phyloP scores from a whole-genome alignment of 2,329 filamentous ascomycete genomes.

The Plenodomus tracheiphilus region DNA sequence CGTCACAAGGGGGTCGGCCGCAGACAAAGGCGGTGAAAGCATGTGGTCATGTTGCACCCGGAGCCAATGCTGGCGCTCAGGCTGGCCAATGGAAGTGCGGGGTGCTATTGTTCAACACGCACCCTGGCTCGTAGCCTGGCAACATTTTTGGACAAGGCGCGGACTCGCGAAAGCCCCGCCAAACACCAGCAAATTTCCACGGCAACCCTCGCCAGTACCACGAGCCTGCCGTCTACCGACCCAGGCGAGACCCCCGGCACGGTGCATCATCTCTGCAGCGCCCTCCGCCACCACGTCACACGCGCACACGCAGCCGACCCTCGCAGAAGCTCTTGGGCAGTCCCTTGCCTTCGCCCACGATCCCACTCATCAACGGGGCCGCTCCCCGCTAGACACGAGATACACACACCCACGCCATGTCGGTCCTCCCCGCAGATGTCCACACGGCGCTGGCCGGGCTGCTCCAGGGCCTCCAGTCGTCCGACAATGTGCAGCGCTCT shows the following conservation, averaged over 20 bases:
- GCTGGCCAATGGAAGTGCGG: conserved; percentile 10
- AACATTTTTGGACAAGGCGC: conserved; percentile 15
- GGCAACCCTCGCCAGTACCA: conserved; percentile 8
- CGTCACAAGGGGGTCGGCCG: background rate
- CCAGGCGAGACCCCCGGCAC: background rate
- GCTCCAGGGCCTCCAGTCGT: conserved; percentile 82
- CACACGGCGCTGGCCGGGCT: conserved; percentile 84
- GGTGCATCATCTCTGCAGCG: background rate
- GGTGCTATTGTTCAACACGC: conserved; percentile 2
- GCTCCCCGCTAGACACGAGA: conserved; percentile 14
- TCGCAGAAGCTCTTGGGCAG: background rate
- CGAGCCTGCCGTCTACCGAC: conserved; percentile 6
- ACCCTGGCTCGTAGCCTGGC: conserved; percentile 11
- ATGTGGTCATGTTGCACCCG: conserved; percentile 1
- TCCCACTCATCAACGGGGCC: conserved; percentile 19
- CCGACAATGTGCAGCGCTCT: conserved; percentile 83
- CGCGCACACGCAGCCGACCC: conserved; percentile 7
- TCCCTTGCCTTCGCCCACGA: conserved; percentile 10
- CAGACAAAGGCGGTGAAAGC: background rate
- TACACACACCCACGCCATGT: conserved; percentile 61
- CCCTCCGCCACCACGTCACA: conserved; percentile 10
- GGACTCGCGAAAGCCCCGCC: conserved; percentile 19
- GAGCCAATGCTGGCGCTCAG: background rate
- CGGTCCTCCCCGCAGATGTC: conserved; percentile 80
- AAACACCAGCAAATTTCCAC: conserved; percentile 21